Conservation (phyloP, 2,329 filamentous ascomycete genomes). For the Fusarium globosum region DNA sequence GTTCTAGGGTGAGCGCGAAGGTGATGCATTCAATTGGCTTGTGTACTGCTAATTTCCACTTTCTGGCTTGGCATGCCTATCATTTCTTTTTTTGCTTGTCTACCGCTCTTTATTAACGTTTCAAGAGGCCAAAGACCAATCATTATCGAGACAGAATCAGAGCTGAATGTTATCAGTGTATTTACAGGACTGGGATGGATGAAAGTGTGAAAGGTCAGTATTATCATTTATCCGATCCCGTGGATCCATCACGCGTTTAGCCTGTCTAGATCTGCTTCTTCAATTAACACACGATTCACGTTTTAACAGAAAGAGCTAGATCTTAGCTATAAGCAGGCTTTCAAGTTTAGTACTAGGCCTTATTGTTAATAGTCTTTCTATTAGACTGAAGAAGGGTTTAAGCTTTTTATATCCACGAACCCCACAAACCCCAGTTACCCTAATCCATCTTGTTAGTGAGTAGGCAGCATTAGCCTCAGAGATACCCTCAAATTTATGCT, state of each 20-base stretch:
- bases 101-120: neutral
- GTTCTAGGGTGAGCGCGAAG: neutral
- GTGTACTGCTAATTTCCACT: neutral
- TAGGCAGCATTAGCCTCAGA: neutral
- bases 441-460: neutral
- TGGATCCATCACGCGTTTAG: no score
- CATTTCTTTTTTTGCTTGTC: neutral
- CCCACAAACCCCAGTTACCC: neutral
- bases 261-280: no score
- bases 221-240: fast-evolving
- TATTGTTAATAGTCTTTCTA: neutral
- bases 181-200: neutral
- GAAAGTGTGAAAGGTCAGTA: neutral
- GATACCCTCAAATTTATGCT: neutral
- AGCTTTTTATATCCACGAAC: neutral
- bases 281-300: neutral
- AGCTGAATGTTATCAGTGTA: neutral
- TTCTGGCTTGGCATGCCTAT: neutral
- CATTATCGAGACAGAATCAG: no score
- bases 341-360: neutral
- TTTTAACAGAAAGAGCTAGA: fast-evolving
- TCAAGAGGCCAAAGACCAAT: neutral
- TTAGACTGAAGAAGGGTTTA: fast-evolving
- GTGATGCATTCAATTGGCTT: neutral
- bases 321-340: neutral